Evolutionary conservation across 768 basidiomycete species (phyloP).

Genomic region (Termitomyces sp.): DNA sequence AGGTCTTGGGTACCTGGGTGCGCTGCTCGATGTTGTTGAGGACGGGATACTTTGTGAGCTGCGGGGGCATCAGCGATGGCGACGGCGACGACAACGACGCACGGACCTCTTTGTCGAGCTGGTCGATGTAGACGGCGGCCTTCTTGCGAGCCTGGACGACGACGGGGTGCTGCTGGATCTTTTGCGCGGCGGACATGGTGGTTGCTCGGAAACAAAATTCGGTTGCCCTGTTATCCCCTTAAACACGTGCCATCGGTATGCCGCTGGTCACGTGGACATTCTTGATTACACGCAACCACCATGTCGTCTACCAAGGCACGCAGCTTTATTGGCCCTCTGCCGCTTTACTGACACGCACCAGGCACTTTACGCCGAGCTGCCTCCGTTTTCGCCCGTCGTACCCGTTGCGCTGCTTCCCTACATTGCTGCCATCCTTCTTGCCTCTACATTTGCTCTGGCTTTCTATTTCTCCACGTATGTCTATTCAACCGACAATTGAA

Average conservation of each 20-base stretch:
- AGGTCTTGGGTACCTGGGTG: slow-evolving; percentile 91
- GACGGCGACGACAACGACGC: not conserved
- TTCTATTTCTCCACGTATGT: slow-evolving; percentile 90
- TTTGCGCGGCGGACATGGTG: slow-evolving; percentile 74
- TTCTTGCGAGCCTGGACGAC: slow-evolving; percentile 81
- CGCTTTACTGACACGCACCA: slow-evolving; percentile 10
- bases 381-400: slow-evolving; percentile 67
- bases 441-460: slow-evolving; percentile 73
- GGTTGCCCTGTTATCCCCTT: slow-evolving; percentile 14
- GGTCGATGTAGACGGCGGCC: slow-evolving; percentile 73
- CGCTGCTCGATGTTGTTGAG: slow-evolving; percentile 81
- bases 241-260: slow-evolving; percentile 18
- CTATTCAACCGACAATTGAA: not conserved
- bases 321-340: slow-evolving; percentile 5
- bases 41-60: slow-evolving; percentile 85
- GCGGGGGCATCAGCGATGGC: slow-evolving; percentile 9
- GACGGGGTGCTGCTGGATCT: slow-evolving; percentile 83
- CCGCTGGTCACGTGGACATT: slow-evolving; percentile 12
- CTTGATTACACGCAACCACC: slow-evolving; percentile 21
- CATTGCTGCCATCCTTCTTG: slow-evolving; percentile 68
- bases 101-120: slow-evolving; percentile 96
- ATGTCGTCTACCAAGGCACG: slow-evolving; percentile 54
- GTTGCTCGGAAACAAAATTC: slow-evolving; percentile 16
- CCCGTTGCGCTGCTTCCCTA: slow-evolving; percentile 65
- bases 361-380: slow-evolving; percentile 61